Base-by-base conservation (phyloP, 306 rosid species). In the Fragaria ananassa region DNA sequence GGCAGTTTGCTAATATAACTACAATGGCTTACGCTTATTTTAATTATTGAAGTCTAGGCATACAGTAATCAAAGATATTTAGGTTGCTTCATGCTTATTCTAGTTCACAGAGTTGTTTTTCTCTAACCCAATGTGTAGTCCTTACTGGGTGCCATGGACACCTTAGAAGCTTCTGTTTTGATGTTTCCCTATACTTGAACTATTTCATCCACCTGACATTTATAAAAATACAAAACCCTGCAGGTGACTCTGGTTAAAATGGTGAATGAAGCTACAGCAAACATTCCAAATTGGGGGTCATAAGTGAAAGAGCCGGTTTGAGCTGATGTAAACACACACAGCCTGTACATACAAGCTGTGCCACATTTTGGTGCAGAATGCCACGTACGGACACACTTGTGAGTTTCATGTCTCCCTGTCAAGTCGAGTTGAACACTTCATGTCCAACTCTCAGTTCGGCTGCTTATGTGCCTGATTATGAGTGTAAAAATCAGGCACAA, bases 181-280 rank as follows among this genome's bases (percentile, higher is more conserved):
- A 12, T 57, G 37, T 21, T 25, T 45, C 9, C 25, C 14, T 44
- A 44, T 5, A 10, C 45, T 44, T 74, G 29, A 25, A n/a, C 18
- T 4, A 1, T 27, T 21, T 25, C 54, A 27, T 54, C 51, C 62
- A 27, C 5, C 31, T 71, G 71, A 73, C 50, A 74, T 76, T 37
- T 25, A 76, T 65, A 68, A 71, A 27, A 27, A 0, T 10, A n/a
- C 4, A 5, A 62, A 56, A 47, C n/a, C 29, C 60, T 81, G 74
- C 88, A 93, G 98, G 98, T 87, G 84, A 93, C 98, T 39, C 85
- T 93, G 49, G 98, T 91, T 66, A 93, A 85, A 80, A 93, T 91
- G 98, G 88, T 93, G 27, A 93, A 93, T 68, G 98, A 91, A 80
- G 98, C 98, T 61, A 88, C 97, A 0, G 90, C 78, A 81, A 91